A percentile compares a stretch with the other conserved stretches of the same genome.
These are phyloP conservation scores for Pseudotsuga menziesii DNA, from an alignment of 75 land plant genomes.

Conservation along the genomic window DNA sequence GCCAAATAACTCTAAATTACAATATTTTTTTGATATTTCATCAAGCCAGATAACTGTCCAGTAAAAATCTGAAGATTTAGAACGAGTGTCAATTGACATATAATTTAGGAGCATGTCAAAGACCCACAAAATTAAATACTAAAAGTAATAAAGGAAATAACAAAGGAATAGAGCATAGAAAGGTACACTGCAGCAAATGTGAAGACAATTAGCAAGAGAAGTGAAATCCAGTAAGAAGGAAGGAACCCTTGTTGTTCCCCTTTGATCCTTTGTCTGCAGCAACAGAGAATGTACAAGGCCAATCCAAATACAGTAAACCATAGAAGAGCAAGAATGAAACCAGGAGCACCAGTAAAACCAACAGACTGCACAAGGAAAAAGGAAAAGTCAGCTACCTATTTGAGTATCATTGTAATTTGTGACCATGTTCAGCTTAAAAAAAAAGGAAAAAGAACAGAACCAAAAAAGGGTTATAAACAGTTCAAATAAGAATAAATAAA, in stretches of 20 bases:
- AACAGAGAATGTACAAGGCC: conserved; percentile 27
- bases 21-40: neutral
- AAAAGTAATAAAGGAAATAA: neutral
- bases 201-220: conserved; percentile 53
- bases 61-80: neutral
- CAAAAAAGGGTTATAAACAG: neutral
- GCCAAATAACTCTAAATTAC: neutral
- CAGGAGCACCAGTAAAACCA: conserved; percentile 76
- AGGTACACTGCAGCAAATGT: conserved; percentile 74
- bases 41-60: neutral
- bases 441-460: neutral
- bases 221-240: conserved; percentile 27
- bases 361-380: conserved; percentile 62
- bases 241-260: conserved; percentile 20
- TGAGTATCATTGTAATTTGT: neutral
- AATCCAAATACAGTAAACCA: conserved; percentile 67
- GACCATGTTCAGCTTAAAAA: neutral
- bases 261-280: conserved; percentile 44
- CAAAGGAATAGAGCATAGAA: conserved; percentile 7
- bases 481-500: neutral
- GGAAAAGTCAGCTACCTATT: neutral
- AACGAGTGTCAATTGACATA: neutral
- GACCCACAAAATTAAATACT: neutral
- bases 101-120: neutral
- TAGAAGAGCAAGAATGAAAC: conserved; percentile 57